Evolutionary conservation across 306 rosid species (phyloP), one percentile per base, ranked within the genome.

Genomic region (Cucumis melo): DNA sequence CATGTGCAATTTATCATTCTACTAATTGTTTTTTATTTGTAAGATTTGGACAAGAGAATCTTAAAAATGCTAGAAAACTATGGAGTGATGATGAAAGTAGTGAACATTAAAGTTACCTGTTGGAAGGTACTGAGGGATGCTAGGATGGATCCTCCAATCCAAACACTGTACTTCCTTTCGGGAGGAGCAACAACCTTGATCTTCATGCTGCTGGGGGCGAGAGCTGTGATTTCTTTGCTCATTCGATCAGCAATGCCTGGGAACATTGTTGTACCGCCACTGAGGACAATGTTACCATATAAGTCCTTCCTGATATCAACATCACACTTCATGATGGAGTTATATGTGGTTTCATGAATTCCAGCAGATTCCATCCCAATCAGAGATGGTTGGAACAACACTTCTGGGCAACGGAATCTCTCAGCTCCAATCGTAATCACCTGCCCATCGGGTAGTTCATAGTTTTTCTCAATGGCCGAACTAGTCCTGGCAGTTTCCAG

Each of bases 151-250:
- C 93, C 93, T 85, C 93, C 93, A 38, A 89, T 89, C 93, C 93
- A 89, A 75, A 89, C 93, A 87, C 93, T 89, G 85, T 87, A 89
- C 73, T 89, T 89, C 67, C 93, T 85, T 80, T 89, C 93, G 0
- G 93, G 93, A 78, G 93, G 93, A 15, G 93, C 93, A 63, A 89
- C 93, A 60, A 89, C 93, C 87, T 89, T 89, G 81, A 89, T 89
- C 81, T 89, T 89, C 93, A 89, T 89, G 91, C 93, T 89, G 80
- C 93, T 89, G 4, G 93, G 93, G 42, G 93, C 93, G 73, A 89
- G 93, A 44, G 91, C 91, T 1, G 89, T 84, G 21, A 89, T 89
- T 85, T 89, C 93, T 85, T 89, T 89, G 89, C 93, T 89, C 93
- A 89, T 89, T 2, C 93, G 86, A 57, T 89, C 93, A 57, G 93